Conservation (phyloP, 1,139 yeast species). For the Yamadazyma triangularis region DNA sequence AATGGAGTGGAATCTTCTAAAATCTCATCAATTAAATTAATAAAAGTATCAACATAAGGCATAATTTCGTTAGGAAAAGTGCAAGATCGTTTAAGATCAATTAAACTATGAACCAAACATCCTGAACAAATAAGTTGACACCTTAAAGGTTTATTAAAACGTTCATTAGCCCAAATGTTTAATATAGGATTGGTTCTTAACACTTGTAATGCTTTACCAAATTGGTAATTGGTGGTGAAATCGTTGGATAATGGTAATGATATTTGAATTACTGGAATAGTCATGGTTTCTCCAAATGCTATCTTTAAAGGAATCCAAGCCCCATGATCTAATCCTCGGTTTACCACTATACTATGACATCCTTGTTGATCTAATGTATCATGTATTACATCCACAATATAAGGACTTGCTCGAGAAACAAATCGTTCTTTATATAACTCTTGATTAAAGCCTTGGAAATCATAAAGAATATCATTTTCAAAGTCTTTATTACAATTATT, state of each 20-base stretch:
- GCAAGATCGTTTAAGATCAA: slow-evolving; percentile 39
- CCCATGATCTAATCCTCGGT: slow-evolving; percentile 76
- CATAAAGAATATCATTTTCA: slow-evolving; percentile 50
- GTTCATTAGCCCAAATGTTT: slow-evolving; percentile 21
- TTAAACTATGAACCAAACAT: slow-evolving; percentile 72
- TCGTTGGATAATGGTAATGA: slow-evolving; percentile 50
- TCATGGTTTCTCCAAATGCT: slow-evolving; percentile 60
- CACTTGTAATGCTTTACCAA: slow-evolving; percentile 52
- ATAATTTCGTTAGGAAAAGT: slow-evolving; percentile 17
- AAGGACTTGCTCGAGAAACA: slow-evolving; percentile 40
- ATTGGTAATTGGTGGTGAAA: slow-evolving; percentile 44
- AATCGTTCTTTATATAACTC: slow-evolving; percentile 61
- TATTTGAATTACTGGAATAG: slow-evolving; percentile 51
- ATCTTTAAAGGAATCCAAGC: slow-evolving; percentile 78
- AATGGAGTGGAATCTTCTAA: slow-evolving; percentile 14
- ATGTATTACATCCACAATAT: slow-evolving; percentile 42
- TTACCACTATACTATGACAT: slow-evolving; percentile 37
- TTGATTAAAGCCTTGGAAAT: slow-evolving; percentile 67
- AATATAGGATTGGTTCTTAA: slow-evolving; percentile 41
- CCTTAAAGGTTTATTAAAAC: slow-evolving; percentile 25
- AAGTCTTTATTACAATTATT: slow-evolving; percentile 13
- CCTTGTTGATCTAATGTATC: slow-evolving; percentile 37
- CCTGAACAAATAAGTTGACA: slow-evolving; percentile 62
- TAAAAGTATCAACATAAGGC: slow-evolving; percentile 38
- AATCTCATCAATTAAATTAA: slow-evolving; percentile 8